Percentiles rank a stretch among this genome's conserved stretches.
Evolutionary conservation across 2,329 filamentous ascomycete genomes (phyloP).

Genomic region (Trichoderma sp.): DNA sequence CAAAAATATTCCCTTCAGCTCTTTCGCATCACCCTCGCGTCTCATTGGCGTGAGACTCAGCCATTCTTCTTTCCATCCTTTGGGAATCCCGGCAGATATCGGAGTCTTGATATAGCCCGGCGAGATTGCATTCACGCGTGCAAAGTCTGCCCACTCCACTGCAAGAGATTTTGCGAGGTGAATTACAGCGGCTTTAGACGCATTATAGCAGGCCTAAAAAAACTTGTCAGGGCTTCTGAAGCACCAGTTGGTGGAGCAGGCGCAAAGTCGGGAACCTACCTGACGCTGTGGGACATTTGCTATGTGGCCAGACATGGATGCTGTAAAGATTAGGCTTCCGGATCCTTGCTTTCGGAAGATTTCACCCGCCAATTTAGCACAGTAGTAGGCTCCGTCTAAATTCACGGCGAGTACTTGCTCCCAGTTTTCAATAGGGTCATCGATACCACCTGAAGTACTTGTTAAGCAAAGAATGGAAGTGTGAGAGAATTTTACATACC

Average conservation of each 20-base stretch:
- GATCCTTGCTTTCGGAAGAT: background rate
- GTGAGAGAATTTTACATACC: slow-evolving; percentile 23
- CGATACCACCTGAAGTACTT: background rate
- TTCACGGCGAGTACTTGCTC: background rate
- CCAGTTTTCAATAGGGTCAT: background rate
- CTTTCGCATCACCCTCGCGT: slow-evolving; percentile 31
- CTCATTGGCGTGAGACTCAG: slow-evolving; percentile 31
- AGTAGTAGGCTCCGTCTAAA: background rate
- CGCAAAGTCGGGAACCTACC: background rate
- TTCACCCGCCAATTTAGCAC: background rate
- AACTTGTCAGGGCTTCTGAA: background rate
- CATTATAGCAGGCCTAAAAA: slow-evolving; percentile 38
- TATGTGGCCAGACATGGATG: background rate
- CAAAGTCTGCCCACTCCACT: slow-evolving; percentile 44
- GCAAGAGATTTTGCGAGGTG: slow-evolving; percentile 42
- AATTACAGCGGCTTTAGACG: slow-evolving; percentile 40
- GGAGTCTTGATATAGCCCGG: slow-evolving; percentile 40
- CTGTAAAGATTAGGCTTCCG: background rate
- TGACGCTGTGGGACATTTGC: background rate
- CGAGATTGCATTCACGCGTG: slow-evolving; percentile 40
- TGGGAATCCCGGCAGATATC: slow-evolving; percentile 33
- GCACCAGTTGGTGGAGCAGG: background rate
- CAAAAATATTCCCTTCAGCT: slow-evolving; percentile 33
- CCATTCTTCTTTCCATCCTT: slow-evolving; percentile 37
- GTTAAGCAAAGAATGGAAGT: slow-evolving; percentile 19